Evolutionary conservation across 2,329 filamentous ascomycete genomes (phyloP).

Genomic region (Aureobasidium sp.): DNA sequence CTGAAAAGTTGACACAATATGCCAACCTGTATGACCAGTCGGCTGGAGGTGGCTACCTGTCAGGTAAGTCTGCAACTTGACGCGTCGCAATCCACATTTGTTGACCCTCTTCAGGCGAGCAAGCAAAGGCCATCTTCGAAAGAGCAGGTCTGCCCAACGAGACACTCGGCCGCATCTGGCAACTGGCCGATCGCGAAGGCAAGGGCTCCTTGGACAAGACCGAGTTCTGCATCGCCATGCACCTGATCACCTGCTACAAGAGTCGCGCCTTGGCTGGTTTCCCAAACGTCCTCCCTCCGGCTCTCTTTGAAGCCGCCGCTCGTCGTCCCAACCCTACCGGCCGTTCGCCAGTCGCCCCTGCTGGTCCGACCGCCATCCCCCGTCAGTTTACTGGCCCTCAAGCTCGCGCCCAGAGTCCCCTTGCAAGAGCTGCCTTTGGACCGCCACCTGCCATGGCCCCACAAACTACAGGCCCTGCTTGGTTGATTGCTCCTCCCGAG

Average conservation of each 20-base stretch:
- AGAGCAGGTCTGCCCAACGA: slow-evolving; percentile 86
- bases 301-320: slow-evolving; percentile 83
- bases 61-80: slow-evolving; percentile 40
- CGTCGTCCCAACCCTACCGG: slow-evolving; percentile 49
- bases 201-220: slow-evolving; percentile 77
- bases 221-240: slow-evolving; percentile 98
- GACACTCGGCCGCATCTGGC: slow-evolving; percentile 90
- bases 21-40: slow-evolving; percentile 86
- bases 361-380: slow-evolving; percentile 58
- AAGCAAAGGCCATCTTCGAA: slow-evolving; percentile 91
- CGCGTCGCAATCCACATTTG: slow-evolving; percentile 12
- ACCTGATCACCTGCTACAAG: slow-evolving; percentile 87
- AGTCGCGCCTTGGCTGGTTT: slow-evolving; percentile 71
- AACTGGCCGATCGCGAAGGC: slow-evolving; percentile 87
- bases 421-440: slow-evolving; percentile 44
- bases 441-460: slow-evolving; percentile 43
- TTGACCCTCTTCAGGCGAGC: slow-evolving; percentile 52
- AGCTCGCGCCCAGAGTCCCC: slow-evolving; percentile 52
- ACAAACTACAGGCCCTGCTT: slow-evolving; percentile 58
- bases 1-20: slow-evolving; percentile 87
- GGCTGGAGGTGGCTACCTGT: slow-evolving; percentile 66
- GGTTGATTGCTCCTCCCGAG: slow-evolving; percentile 75
- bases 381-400: slow-evolving; percentile 70
- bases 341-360: slow-evolving; percentile 45
- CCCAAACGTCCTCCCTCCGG: slow-evolving; percentile 72